These are phyloP conservation scores for Penicillium nordicum DNA, from an alignment of 2,329 filamentous ascomycete species.

Conservation along the genomic window DNA sequence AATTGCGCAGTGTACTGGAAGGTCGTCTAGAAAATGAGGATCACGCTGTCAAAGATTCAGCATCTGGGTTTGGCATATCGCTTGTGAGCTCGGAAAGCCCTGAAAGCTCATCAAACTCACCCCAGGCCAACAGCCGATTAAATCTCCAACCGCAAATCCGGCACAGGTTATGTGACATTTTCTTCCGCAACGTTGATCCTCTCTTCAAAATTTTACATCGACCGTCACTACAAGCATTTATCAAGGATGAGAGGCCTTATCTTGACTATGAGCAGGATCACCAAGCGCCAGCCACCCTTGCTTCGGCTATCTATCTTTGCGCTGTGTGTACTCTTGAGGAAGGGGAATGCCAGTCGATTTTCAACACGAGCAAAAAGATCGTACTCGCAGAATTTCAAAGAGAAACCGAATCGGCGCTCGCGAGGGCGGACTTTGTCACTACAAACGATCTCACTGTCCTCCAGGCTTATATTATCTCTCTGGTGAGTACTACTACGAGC, in stretches of 20 bases:
- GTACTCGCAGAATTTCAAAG: conserved; percentile 23
- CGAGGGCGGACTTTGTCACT: conserved; percentile 28
- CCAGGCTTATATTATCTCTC: conserved; percentile 32
- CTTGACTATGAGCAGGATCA: conserved; percentile 30
- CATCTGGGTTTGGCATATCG: conserved; percentile 8
- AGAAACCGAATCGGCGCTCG: conserved; percentile 25
- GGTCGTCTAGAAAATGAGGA: conserved; percentile 18
- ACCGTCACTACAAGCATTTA: conserved; percentile 26
- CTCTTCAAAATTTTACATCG: conserved; percentile 33
- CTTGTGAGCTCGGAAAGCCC: conserved; percentile 18
- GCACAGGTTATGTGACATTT: conserved; percentile 25
- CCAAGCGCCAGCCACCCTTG: conserved; percentile 25
- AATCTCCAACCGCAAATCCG: conserved; percentile 12
- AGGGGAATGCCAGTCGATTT: conserved; percentile 20
- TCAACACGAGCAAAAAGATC: conserved; percentile 18
- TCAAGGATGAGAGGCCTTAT: conserved; percentile 28
- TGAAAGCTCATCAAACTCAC: conserved; percentile 11
- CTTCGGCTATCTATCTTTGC: conserved; percentile 26
- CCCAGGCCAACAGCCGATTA: conserved; percentile 7
- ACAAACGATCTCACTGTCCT: conserved; percentile 33
- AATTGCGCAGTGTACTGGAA: conserved; percentile 22
- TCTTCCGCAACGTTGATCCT: conserved; percentile 29
- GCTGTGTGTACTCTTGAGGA: conserved; percentile 27
- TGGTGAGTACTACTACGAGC: conserved; percentile 19
- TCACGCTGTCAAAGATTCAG: conserved; percentile 1